Conservation (phyloP, 257 asterid genomes). For the Lithospermum erythrorhizon region DNA sequence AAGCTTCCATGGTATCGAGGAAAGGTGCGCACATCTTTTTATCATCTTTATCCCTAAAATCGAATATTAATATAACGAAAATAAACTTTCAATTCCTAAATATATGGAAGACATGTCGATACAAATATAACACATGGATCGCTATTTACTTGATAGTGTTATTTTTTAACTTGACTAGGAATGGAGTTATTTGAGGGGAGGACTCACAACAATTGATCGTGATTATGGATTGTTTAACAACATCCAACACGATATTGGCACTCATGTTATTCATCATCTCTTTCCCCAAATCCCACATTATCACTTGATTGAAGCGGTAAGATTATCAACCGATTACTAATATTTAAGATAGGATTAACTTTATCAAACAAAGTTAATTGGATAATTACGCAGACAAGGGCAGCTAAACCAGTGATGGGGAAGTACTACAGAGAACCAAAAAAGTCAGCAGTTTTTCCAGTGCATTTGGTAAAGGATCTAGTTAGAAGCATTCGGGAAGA, state of each 20-base stretch:
- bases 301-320: slow-evolving; percentile 70
- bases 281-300: slow-evolving; percentile 91
- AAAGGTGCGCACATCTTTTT: slow-evolving; percentile 26
- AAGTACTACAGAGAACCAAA: slow-evolving; percentile 69
- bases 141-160: not conserved
- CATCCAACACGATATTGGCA: slow-evolving; percentile 84
- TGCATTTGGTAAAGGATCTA: slow-evolving; percentile 42
- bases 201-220: slow-evolving; percentile 75
- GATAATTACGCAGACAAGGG: slow-evolving; percentile 42
- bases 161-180: slow-evolving; percentile 30
- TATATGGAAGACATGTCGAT: too few species aligned
- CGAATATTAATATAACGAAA: not conserved
- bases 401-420: slow-evolving; percentile 54
- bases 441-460: slow-evolving; percentile 56
- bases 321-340: not conserved
- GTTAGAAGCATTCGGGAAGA: slow-evolving; percentile 43
- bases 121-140: too few species aligned
- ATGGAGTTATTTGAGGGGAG: slow-evolving; percentile 83
- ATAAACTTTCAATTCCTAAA: too few species aligned
- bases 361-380: not conserved
- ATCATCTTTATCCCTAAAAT: not conserved
- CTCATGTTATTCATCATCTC: slow-evolving; percentile 78
- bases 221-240: slow-evolving; percentile 70
- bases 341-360: too few species aligned
- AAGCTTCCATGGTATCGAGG: slow-evolving; percentile 90